phyloP scores from a whole-genome alignment of 176 grass and related monocot genomes.

The Pharus latifolius region DNA sequence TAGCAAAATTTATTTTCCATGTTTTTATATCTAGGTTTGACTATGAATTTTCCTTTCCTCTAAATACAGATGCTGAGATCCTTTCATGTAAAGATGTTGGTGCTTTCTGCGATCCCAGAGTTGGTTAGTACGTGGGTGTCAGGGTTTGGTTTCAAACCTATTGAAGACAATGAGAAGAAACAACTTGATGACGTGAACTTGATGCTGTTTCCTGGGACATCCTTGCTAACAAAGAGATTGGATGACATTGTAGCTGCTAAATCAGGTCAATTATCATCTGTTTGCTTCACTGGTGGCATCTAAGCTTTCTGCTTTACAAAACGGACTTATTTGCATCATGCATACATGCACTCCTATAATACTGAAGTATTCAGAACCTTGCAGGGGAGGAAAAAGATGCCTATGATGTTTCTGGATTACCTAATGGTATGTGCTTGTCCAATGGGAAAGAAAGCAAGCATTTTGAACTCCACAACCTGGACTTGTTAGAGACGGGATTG shows the following conservation, averaged over 20 bases:
- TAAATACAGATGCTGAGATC: conserved; percentile 68
- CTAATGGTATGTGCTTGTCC: conserved; percentile 9
- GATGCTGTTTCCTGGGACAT: conserved; percentile 90
- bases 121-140: conserved; percentile 88
- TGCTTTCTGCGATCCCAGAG: conserved; percentile 85
- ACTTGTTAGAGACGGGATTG: conserved; percentile 19
- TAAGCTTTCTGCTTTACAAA: background rate
- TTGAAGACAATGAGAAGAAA: conserved; percentile 62
- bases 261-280: conserved; percentile 42
- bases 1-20: conserved; percentile 4
- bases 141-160: conserved; percentile 89
- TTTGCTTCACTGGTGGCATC: background rate
- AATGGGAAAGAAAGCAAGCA: conserved; percentile 10
- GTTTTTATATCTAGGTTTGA: conserved; percentile 15
- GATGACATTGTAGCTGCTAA: conserved; percentile 29
- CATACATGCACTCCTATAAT: background rate
- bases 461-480: conserved; percentile 17
- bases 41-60: conserved; percentile 10
- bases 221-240: conserved; percentile 77
- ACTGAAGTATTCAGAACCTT: conserved; percentile 1
- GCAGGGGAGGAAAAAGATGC: conserved; percentile 17
- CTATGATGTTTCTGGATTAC: conserved; percentile 21
- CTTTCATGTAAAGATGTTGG: conserved; percentile 75
- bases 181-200: conserved; percentile 62
- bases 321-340: background rate